phyloP scores from a whole-genome alignment of 1,284 basidiomycete species.

The Crucibulum cyathiforme region DNA sequence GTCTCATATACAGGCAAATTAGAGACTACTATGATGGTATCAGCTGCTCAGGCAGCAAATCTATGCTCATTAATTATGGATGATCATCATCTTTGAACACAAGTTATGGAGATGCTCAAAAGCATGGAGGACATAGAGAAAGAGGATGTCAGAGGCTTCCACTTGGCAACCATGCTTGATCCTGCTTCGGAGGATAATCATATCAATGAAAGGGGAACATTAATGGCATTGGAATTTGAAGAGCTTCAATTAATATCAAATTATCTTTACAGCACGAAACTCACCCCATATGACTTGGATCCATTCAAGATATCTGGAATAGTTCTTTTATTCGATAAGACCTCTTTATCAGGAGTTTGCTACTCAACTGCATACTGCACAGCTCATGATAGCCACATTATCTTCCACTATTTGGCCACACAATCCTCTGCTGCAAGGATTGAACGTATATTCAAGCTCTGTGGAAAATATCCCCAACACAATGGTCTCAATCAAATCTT shows the following conservation, averaged over 20 bases:
- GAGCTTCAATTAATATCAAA: too few species aligned
- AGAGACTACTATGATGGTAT: conserved; percentile 10
- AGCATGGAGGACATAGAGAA: not conserved
- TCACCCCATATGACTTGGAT: too few species aligned
- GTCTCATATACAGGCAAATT: conserved; percentile 7
- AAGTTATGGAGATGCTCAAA: not conserved
- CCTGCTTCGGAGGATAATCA: not conserved
- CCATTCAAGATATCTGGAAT: too few species aligned
- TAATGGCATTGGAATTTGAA: too few species aligned
- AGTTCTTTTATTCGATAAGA: too few species aligned
- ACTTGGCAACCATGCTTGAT: conserved; percentile 8
- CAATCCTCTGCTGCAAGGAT: not conserved
- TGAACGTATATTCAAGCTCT: not conserved
- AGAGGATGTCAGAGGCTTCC: conserved; percentile 6
- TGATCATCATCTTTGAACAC: not conserved
- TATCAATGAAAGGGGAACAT: not conserved
- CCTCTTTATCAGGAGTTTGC: too few species aligned
- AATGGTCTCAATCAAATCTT: not conserved
- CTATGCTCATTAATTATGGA: conserved; percentile 8
- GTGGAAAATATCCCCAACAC: not conserved
- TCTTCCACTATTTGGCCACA: too few species aligned
- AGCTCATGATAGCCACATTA: too few species aligned
- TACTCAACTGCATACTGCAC: too few species aligned
- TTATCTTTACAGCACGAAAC: too few species aligned
- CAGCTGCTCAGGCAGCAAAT: conserved; percentile 7